These are phyloP conservation scores for Alliaria petiolata DNA, from an alignment of 345 rosid species.

Conservation along the genomic window DNA sequence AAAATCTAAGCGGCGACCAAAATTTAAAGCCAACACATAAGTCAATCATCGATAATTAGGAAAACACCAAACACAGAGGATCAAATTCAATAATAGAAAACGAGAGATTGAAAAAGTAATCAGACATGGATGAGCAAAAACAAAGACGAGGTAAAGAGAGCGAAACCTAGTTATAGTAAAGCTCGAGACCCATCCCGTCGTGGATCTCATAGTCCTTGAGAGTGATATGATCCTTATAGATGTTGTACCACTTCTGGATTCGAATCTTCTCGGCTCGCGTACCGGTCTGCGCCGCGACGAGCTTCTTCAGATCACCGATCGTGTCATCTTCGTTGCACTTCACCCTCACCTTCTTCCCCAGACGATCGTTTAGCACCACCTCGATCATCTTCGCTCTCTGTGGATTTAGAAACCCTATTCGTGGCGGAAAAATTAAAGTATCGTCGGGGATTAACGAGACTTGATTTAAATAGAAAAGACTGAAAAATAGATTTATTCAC, in stretches of 20 bases:
- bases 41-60: too few species aligned
- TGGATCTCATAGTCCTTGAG: slow-evolving; percentile 76
- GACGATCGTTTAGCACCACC: slow-evolving; percentile 68
- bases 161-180: slow-evolving; percentile 52
- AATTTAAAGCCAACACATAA: neutral
- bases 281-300: slow-evolving; percentile 74
- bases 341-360: slow-evolving; percentile 77
- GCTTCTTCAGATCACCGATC: slow-evolving; percentile 81
- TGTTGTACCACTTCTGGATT: slow-evolving; percentile 47
- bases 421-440: neutral
- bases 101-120: neutral
- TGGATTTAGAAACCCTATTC: slow-evolving; percentile 7
- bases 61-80: neutral
- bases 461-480: neutral
- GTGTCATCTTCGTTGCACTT: slow-evolving; percentile 82
- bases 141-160: neutral
- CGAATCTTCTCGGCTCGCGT: slow-evolving; percentile 47
- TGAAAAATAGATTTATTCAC: neutral
- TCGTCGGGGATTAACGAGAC: neutral
- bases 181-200: slow-evolving; percentile 81
- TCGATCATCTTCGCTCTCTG: slow-evolving; percentile 48
- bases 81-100: neutral
- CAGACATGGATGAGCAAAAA: neutral
- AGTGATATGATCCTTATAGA: slow-evolving; percentile 72
- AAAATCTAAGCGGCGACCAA: neutral